phyloP scores from a whole-genome alignment of 805 yeast species.

The Torulaspora delbrueckii region DNA sequence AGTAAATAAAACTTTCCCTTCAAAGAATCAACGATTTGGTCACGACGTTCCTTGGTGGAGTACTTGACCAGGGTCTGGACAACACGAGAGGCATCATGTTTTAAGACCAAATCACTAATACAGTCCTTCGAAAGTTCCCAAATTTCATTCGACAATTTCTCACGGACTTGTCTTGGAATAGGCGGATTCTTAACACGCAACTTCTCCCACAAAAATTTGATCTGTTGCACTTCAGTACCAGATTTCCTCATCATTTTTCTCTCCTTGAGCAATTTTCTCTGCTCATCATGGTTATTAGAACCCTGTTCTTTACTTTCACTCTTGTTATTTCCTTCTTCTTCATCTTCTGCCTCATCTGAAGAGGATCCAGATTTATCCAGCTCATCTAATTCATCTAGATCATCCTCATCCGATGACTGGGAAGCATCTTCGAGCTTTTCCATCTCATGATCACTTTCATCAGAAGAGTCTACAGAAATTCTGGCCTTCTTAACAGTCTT shows the following conservation, averaged over 20 bases:
- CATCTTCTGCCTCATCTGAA: constrained; percentile 30
- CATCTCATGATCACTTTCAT: constrained; percentile 25
- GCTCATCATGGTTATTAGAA: constrained; percentile 64
- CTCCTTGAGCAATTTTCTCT: constrained; percentile 68
- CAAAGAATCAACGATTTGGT: constrained; percentile 57
- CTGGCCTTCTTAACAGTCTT: constrained; percentile 31
- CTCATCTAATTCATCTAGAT: constrained; percentile 24
- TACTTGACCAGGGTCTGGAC: constrained; percentile 91
- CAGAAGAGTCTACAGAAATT: constrained; percentile 34
- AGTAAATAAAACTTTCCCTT: constrained; percentile 73
- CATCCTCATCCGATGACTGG: constrained; percentile 10
- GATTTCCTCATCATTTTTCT: constrained; percentile 83
- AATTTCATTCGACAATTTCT: constrained; percentile 72
- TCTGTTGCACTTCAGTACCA: constrained; percentile 79
- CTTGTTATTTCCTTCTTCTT: constrained; percentile 28
- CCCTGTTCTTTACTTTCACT: constrained; percentile 32
- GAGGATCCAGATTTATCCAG: constrained; percentile 29
- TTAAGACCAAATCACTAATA: constrained; percentile 77
- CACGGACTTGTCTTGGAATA: constrained; percentile 69
- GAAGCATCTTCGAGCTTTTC: constrained; percentile 9
- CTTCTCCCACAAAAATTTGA: constrained; percentile 87
- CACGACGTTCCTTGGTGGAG: constrained; percentile 74
- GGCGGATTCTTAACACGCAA: constrained; percentile 81
- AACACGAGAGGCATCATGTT: constrained; percentile 95
- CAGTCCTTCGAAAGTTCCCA: constrained; percentile 79